Evolutionary conservation across 2,329 filamentous ascomycete species (phyloP), one percentile per base, ranked within the genome.

Genomic region (Ilyonectria destructans): DNA sequence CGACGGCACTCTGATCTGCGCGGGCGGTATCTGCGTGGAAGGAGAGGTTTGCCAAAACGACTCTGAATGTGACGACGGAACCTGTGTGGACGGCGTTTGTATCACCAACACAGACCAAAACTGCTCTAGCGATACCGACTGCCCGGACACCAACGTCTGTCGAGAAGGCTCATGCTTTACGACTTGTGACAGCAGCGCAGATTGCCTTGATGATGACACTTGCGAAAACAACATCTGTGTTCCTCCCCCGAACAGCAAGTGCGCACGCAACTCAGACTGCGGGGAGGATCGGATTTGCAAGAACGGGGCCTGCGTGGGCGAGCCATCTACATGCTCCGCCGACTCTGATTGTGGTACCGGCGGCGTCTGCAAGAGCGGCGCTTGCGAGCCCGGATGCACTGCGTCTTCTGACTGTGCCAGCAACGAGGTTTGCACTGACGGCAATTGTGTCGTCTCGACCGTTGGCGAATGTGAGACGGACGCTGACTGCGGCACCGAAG

Each of bases 1-100:
- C 15, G 58, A 54, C 13, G 58, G 58, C 12, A 52, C 33, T 10
- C 19, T 23, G 35, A 61, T 62, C 13, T 62, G 60, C 40, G 40
- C 10, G 17, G 40, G 40, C 19, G 60, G 51, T 3, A 12, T 49
- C 1, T 62, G 60, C 13, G 19, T 56, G 17, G n/a, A 31, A 31
- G 60, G 45, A 4, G 4, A n/a, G 1, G 21, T 7, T 5, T 63
- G 60, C 12, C 9, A 31, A 4, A 21, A 31, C 5, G 52, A 63
- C 31, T 6, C 9, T 9, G 52, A 37, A 15, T 63, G 60, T 26
- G 31, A 35, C 9, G 6, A 8, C 23, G 43, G 31, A 15, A 13
- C 33, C 19, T 63, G 60, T 21, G 52, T 49, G 3, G n/a, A 63
- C 13, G 52, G 52, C 13, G 6, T 9, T 2, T 63, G 60, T 37